phyloP scores from a whole-genome alignment of 306 rosid species.

The Neltuma alba region DNA sequence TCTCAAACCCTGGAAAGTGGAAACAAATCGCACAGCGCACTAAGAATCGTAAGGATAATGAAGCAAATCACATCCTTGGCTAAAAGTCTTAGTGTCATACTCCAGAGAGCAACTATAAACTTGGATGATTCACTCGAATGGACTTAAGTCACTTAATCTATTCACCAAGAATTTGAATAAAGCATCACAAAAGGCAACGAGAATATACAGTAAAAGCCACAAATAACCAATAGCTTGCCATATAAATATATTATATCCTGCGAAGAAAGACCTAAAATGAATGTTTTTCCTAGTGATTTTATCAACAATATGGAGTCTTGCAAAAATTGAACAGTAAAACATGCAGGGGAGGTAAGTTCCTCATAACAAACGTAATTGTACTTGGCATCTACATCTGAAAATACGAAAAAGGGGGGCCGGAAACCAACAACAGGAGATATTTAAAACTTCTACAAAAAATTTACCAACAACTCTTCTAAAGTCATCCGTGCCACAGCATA shows the following conservation, averaged over 20 bases:
- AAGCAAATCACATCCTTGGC: slow-evolving; percentile 28
- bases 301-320: background rate
- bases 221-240: background rate
- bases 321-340: background rate
- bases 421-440: background rate
- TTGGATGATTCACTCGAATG: background rate
- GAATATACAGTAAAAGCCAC: background rate
- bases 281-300: background rate
- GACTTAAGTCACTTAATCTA: slow-evolving; percentile 24
- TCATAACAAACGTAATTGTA: background rate
- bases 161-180: background rate
- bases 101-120: slow-evolving; percentile 12
- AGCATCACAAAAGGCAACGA: slow-evolving; percentile 24
- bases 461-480: slow-evolving; percentile 4
- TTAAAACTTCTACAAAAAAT: background rate
- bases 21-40: background rate
- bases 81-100: slow-evolving; percentile 7
- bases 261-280: slow-evolving; percentile 12
- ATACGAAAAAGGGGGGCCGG: background rate
- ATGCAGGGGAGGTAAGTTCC: too few species aligned
- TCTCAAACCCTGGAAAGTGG: slow-evolving; percentile 73
- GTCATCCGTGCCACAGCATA: slow-evolving; percentile 36
- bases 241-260: slow-evolving; percentile 10
- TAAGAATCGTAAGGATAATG: slow-evolving; percentile 17
- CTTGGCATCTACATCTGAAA: background rate